Conservation (phyloP, 495 filamentous ascomycete species). For the Lophium mytilinum region DNA sequence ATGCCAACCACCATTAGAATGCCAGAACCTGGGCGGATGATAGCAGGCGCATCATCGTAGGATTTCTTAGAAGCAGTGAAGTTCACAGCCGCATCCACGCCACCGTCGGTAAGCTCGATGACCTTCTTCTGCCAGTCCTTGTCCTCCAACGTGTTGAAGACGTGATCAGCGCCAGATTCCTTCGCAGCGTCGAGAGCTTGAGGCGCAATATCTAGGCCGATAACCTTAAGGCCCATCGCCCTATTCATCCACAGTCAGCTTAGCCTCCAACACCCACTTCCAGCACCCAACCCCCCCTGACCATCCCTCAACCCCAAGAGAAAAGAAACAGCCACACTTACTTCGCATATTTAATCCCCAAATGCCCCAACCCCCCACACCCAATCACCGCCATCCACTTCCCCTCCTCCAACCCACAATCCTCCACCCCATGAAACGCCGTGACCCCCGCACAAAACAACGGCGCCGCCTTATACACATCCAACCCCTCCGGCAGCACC, state of each 20-base stretch:
- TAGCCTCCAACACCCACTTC: not conserved
- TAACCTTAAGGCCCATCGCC: slow-evolving; percentile 27
- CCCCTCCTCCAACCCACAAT: slow-evolving; percentile 20
- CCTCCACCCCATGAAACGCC: slow-evolving; percentile 23
- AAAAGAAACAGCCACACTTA: not conserved
- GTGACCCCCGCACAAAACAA: slow-evolving; percentile 31
- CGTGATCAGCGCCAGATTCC: slow-evolving; percentile 24
- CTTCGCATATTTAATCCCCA: slow-evolving; percentile 29
- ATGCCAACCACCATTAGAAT: slow-evolving; percentile 30
- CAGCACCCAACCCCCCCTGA: not conserved
- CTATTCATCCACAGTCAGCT: slow-evolving; percentile 1
- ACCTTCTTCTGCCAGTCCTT: slow-evolving; percentile 25
- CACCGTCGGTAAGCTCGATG: slow-evolving; percentile 23
- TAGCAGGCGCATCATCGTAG: slow-evolving; percentile 26
- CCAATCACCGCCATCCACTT: slow-evolving; percentile 30
- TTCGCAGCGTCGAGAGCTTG: slow-evolving; percentile 24
- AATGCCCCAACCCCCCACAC: slow-evolving; percentile 26
- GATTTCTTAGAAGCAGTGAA: slow-evolving; percentile 28
- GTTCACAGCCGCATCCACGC: slow-evolving; percentile 27
- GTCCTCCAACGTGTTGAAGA: slow-evolving; percentile 25
- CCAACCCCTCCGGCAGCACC: slow-evolving; percentile 24
- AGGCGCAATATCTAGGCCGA: slow-evolving; percentile 29
- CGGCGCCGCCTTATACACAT: slow-evolving; percentile 25
- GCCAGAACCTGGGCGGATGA: slow-evolving; percentile 22
- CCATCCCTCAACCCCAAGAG: not conserved